phyloP scores from a whole-genome alignment of 371 early-diverging fungal genomes.

The Mortierella sp. region DNA sequence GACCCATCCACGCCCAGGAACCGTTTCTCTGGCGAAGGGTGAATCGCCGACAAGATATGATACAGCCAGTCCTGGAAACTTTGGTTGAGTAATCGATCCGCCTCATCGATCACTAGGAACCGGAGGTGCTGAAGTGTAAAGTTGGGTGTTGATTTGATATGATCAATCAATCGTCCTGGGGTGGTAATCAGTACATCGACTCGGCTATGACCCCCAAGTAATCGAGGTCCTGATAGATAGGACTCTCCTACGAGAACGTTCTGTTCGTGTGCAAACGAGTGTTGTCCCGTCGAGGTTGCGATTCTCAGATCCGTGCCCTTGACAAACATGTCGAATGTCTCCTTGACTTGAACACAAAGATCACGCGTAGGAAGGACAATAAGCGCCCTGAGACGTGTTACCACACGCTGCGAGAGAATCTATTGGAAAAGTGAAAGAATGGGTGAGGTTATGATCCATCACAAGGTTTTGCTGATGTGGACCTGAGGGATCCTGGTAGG shows the following conservation, averaged over 20 bases:
- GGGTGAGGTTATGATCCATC: too few relatives aligned
- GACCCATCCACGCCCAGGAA: constrained; percentile 23
- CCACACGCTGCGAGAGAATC: constrained; percentile 74
- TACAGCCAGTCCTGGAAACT: constrained; percentile 94
- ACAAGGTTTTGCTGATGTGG: too few relatives aligned
- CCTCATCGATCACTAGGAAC: constrained; percentile 95
- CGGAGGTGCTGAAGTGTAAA: constrained; percentile 92
- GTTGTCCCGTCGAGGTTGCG: constrained; percentile 78
- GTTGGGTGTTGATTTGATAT: constrained; percentile 82
- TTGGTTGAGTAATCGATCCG: constrained; percentile 93
- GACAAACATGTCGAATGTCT: constrained; percentile 81
- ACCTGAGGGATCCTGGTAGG: too few relatives aligned
- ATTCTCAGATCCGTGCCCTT: constrained; percentile 80
- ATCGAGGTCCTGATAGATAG: constrained; percentile 46
- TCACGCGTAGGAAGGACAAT: constrained; percentile 93
- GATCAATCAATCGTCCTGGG: constrained; percentile 95
- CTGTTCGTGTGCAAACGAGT: constrained; percentile 85
- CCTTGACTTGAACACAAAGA: constrained; percentile 86
- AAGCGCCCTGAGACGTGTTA: constrained; percentile 84
- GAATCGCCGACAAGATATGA: constrained; percentile 81
- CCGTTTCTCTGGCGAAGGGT: constrained; percentile 53
- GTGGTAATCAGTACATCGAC: constrained; percentile 96
- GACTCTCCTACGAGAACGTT: constrained; percentile 66
- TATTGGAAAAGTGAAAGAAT: constrained; percentile 19
- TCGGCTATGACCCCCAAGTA: constrained; percentile 63